Evolutionary conservation across 257 asterid genomes (phyloP).

Genomic region (Solanum stenotomum): DNA sequence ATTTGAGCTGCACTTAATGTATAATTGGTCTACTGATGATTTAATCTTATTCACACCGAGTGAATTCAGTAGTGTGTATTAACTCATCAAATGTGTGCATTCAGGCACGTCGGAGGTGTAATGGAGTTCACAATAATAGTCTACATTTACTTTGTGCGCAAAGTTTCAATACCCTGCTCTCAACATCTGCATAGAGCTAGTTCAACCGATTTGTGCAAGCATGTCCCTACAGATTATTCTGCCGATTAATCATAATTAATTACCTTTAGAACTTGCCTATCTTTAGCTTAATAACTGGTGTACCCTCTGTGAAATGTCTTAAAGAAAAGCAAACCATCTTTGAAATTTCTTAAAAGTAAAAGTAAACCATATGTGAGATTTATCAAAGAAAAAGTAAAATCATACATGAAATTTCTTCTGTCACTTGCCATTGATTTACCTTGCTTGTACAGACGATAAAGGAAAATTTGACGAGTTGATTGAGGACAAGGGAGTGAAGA

Average conservation of each 20-base stretch:
- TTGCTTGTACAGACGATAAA: slow-evolving; percentile 50
- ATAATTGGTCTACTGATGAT: neutral
- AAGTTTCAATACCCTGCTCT: neutral
- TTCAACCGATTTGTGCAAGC: neutral
- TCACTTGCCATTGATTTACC: neutral
- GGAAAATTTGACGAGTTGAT: slow-evolving; percentile 91
- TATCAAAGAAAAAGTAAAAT: neutral
- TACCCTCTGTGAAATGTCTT: neutral
- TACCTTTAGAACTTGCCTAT: neutral
- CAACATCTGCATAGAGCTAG: neutral
- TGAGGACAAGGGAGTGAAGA: slow-evolving; percentile 33
- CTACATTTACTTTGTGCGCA: neutral
- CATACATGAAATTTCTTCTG: neutral
- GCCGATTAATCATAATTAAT: neutral
- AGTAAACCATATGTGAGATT: neutral
- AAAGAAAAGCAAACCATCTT: neutral
- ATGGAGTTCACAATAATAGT: neutral
- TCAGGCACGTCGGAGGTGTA: neutral
- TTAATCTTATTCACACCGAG: neutral
- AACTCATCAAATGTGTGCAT: neutral
- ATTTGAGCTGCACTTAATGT: neutral
- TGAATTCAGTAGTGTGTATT: neutral
- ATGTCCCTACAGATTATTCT: neutral
- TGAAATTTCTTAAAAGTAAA: neutral
- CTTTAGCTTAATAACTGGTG: neutral